Base-by-base conservation (phyloP, 768 basidiomycete genomes). In the Mycena floridula region DNA sequence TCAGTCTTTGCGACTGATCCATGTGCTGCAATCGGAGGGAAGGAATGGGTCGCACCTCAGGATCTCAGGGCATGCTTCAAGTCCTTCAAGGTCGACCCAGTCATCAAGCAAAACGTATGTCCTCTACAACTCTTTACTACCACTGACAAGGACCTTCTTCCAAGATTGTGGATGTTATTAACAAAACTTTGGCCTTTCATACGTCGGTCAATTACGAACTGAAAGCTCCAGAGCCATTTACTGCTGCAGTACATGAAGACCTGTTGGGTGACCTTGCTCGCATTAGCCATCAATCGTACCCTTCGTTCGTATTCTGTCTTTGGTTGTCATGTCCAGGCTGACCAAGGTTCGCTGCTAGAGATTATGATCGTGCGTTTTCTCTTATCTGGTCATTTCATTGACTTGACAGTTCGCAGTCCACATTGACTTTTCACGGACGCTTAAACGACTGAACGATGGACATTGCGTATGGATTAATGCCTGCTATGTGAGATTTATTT, bases 121-220 rank as follows among this genome's bases (percentile, higher is more conserved):
- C 4, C 8, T 26, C 12, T 16, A 20, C 25, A 18, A 27, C 9
- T 37, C 8, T 20, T 27, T 6, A 4, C 26, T 28, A 16, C n/a
- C 37, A 41, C 21, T 35, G 9, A 12, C 36, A 23, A 7, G 11
- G 22, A 25, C 6, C 20, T 28, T 20, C 6, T 42, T 5, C 23
- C 13, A 18, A 67, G 66, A 66, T 66, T 39, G 47, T 69, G 24
- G 65, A 68, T 21, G 64, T 64, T 3, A 60, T 67, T 36, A 67
- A 63, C 57, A 66, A 66, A 52, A 66, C 65, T 3, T 54, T 68
- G 27, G 63, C 59, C 16, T 68, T 69, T 53, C 67, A 69, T 46
- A 67, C 68, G 5, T 66, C 65, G 6, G 55, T 61, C 26, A 69
- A 66, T 53, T 69, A 67, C 43, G 54, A 69, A 50, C 46, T 60